Percentiles rank a stretch among this genome's conserved stretches.
These are phyloP conservation scores for Elymus sibiricus DNA, from an alignment of 176 grass and related monocot genomes.

Conservation along the genomic window DNA sequence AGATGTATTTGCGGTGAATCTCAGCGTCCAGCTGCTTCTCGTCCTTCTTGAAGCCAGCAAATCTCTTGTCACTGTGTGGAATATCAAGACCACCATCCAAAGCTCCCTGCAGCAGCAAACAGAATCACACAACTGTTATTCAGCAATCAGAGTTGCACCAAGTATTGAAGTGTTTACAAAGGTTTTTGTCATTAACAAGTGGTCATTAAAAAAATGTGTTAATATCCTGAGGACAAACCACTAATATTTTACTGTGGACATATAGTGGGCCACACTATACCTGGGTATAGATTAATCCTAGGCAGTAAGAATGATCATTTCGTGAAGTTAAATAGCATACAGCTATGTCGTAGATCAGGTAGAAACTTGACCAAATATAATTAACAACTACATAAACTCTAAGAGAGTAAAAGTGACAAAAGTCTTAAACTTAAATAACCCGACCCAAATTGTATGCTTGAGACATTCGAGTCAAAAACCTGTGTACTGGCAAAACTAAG, in stretches of 20 bases:
- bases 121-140: neutral
- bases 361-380: neutral
- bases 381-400: neutral
- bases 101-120: slow-evolving; percentile 35
- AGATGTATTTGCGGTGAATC: slow-evolving; percentile 59
- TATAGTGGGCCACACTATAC: neutral
- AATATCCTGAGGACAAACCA: neutral
- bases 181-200: neutral
- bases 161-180: neutral
- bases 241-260: neutral
- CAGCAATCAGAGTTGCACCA: neutral
- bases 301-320: neutral
- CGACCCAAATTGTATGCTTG: neutral
- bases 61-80: slow-evolving; percentile 59
- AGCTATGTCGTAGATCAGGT: neutral
- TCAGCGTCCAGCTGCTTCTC: slow-evolving; percentile 53
- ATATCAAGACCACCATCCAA: slow-evolving; percentile 73
- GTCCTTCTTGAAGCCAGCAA: slow-evolving; percentile 70
- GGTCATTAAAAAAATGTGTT: neutral
- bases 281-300: neutral
- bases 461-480: neutral
- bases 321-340: neutral
- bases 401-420: neutral
- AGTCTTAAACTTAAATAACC: neutral
- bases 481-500: neutral